Conservation (phyloP, 768 basidiomycete genomes). For the Collybia sp. region DNA sequence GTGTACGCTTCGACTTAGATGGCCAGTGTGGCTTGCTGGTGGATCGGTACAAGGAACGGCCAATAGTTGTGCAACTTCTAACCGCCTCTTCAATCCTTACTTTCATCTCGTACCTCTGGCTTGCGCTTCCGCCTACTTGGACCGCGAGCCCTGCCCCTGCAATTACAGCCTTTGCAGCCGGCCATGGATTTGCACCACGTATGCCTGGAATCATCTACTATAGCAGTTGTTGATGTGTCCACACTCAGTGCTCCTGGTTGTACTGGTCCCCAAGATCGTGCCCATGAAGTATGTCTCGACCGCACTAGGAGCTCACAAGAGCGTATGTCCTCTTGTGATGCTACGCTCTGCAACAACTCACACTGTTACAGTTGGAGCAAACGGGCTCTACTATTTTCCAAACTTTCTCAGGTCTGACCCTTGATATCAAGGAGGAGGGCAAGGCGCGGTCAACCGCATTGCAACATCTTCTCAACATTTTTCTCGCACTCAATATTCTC, state of each 20-base stretch:
- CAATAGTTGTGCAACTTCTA: constrained; percentile 55
- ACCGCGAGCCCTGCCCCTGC: constrained; percentile 60
- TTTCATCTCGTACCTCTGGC: constrained; percentile 59
- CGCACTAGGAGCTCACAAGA: constrained; percentile 74
- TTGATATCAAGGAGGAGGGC: constrained; percentile 42
- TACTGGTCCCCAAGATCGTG: constrained; percentile 72
- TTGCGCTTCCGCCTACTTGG: constrained; percentile 52
- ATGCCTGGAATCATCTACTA: constrained; percentile 17
- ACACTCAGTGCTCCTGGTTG: constrained; percentile 60
- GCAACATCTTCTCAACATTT: constrained; percentile 53
- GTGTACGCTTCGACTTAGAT: neutral
- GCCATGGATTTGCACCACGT: constrained; percentile 74
- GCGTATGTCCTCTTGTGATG: constrained; percentile 37
- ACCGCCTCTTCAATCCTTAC: constrained; percentile 56
- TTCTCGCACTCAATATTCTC: constrained; percentile 51
- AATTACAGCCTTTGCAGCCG: constrained; percentile 56
- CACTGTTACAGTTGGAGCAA: constrained; percentile 55
- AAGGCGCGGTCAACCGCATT: constrained; percentile 26
- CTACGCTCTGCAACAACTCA: neutral
- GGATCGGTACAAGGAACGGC: constrained; percentile 52
- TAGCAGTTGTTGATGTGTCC: neutral
- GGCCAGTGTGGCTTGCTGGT: constrained; percentile 55
- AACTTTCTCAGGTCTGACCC: constrained; percentile 63
- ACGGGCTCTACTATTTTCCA: constrained; percentile 70
- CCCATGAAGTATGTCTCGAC: constrained; percentile 71